phyloP scores from a whole-genome alignment of 176 grass and related monocot species.

The Zoysia pacifica region DNA sequence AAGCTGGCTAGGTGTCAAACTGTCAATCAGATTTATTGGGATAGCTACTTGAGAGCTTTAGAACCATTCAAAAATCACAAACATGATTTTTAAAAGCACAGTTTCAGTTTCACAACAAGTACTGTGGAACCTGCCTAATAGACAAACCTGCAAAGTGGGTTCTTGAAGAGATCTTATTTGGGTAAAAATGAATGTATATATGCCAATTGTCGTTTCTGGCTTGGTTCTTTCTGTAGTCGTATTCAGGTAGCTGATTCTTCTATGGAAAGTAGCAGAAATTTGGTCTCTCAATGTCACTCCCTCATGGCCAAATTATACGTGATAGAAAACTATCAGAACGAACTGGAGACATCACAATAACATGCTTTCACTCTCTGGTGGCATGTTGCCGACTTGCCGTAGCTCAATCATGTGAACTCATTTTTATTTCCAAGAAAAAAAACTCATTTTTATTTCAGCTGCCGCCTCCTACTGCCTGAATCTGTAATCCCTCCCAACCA shows the following conservation, averaged over 20 bases:
- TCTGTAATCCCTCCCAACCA: neutral
- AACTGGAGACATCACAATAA: neutral
- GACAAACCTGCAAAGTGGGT: neutral
- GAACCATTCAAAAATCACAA: neutral
- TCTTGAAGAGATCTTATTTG: constrained; percentile 1
- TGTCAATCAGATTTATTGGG: neutral
- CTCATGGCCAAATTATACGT: neutral
- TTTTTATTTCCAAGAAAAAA: neutral
- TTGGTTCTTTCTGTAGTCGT: neutral
- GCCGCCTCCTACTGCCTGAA: neutral
- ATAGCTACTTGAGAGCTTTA: neutral
- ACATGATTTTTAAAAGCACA: neutral
- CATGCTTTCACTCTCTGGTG: neutral
- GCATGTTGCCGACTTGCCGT: neutral
- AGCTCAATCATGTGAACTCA: neutral
- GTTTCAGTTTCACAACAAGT: constrained; percentile 5
- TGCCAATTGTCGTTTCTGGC: neutral
- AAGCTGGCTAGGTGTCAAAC: neutral
- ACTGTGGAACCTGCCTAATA: neutral
- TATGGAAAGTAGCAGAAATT: neutral
- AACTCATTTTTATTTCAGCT: neutral
- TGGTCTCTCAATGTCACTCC: neutral
- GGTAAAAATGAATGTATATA: neutral
- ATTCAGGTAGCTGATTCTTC: neutral
- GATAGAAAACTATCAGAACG: neutral